Conservation (phyloP, 2,329 filamentous ascomycete species). For the Monilinia aucupariae region DNA sequence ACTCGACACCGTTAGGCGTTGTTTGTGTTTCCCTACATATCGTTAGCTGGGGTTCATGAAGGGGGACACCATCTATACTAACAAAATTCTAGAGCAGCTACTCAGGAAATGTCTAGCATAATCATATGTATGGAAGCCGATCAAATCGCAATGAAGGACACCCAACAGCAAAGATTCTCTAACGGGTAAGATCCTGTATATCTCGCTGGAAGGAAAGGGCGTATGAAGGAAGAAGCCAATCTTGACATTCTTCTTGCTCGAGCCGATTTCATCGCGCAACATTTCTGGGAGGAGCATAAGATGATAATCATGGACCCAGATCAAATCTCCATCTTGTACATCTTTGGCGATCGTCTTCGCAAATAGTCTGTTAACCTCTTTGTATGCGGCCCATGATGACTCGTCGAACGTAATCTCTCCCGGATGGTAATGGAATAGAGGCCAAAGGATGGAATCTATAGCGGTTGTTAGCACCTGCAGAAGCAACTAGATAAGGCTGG, state of each 20-base stretch:
- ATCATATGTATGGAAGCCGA: slow-evolving; percentile 98
- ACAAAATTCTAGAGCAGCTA: slow-evolving; percentile 90
- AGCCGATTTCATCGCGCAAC: slow-evolving; percentile 82
- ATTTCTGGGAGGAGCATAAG: slow-evolving; percentile 94
- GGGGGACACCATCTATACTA: slow-evolving; percentile 34
- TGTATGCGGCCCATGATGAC: slow-evolving; percentile 86
- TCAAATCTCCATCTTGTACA: slow-evolving; percentile 85
- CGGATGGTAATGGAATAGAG: slow-evolving; percentile 96
- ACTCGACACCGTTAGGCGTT: slow-evolving; percentile 89
- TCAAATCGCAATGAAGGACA: slow-evolving; percentile 86
- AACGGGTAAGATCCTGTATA: slow-evolving; percentile 92
- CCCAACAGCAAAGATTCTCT: slow-evolving; percentile 82
- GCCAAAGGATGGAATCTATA: slow-evolving; percentile 93
- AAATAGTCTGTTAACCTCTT: slow-evolving; percentile 87
- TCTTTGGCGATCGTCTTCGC: slow-evolving; percentile 82
- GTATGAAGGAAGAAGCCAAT: slow-evolving; percentile 98
- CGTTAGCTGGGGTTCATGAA: slow-evolving; percentile 2
- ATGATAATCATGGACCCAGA: slow-evolving; percentile 99
- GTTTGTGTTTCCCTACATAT: slow-evolving; percentile 57
- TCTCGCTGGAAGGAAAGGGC: slow-evolving; percentile 93
- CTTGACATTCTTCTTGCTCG: slow-evolving; percentile 83
- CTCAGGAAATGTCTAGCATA: slow-evolving; percentile 97
- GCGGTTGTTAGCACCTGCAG: slow-evolving; percentile 18
- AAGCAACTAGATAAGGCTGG: not conserved
- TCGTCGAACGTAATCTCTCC: slow-evolving; percentile 98